Evolutionary conservation across 2,329 filamentous ascomycete genomes (phyloP).

Genomic region (Scopulariopsis brevicaulis): DNA sequence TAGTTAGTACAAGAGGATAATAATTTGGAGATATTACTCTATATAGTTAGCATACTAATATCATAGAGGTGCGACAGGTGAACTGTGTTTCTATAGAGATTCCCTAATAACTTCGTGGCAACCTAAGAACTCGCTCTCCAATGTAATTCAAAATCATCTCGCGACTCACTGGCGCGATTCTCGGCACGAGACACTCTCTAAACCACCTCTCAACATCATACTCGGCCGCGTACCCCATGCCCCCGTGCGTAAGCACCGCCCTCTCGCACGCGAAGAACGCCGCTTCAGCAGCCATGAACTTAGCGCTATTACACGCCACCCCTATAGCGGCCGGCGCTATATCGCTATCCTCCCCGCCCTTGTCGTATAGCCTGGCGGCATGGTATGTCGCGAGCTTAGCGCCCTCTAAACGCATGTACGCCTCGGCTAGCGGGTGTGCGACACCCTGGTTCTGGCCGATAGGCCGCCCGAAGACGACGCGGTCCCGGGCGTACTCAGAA

Average conservation of each 20-base stretch:
- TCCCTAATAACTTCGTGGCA: slow-evolving; percentile 54
- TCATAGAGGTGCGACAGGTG: too few relatives aligned
- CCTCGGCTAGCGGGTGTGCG: slow-evolving; percentile 53
- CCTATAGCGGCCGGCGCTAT: slow-evolving; percentile 46
- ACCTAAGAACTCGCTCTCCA: slow-evolving; percentile 51
- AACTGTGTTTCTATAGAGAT: too few relatives aligned
- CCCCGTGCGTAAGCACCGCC: slow-evolving; percentile 46
- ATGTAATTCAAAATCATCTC: slow-evolving; percentile 73
- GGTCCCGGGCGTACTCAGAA: slow-evolving; percentile 52
- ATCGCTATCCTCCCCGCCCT: slow-evolving; percentile 33
- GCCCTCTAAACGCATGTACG: slow-evolving; percentile 54
- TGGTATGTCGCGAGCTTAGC: slow-evolving; percentile 56
- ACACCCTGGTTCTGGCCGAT: slow-evolving; percentile 59
- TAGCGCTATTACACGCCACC: slow-evolving; percentile 57
- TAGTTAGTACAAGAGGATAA: background rate
- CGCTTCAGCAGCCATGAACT: slow-evolving; percentile 57
- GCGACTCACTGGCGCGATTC: slow-evolving; percentile 52
- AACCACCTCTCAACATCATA: slow-evolving; percentile 57
- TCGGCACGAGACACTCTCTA: slow-evolving; percentile 51
- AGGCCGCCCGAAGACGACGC: slow-evolving; percentile 52
- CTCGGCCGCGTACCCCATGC: slow-evolving; percentile 54
- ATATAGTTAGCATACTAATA: too few relatives aligned
- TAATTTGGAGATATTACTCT: too few relatives aligned
- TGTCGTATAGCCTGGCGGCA: slow-evolving; percentile 51
- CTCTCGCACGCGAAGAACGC: slow-evolving; percentile 52